phyloP scores from a whole-genome alignment of 106 monocot species.

The Posidonia australis region DNA sequence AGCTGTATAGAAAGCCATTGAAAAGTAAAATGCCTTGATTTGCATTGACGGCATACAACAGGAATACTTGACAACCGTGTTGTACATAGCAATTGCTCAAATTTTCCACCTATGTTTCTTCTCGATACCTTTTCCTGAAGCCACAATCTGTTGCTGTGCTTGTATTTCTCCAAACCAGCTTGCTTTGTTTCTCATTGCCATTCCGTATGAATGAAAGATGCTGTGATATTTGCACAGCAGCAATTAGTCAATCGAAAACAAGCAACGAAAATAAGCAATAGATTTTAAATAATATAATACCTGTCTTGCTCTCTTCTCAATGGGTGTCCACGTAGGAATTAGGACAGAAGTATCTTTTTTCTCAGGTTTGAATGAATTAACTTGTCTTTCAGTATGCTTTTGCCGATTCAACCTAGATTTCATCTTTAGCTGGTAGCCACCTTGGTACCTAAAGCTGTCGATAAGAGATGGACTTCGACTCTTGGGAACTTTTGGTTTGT shows the following conservation, averaged over 20 bases:
- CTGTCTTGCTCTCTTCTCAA: conserved; percentile 97
- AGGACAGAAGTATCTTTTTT: conserved; percentile 25
- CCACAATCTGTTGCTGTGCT: conserved; percentile 27
- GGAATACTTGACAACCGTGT: too few species aligned
- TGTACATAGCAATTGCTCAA: too few species aligned
- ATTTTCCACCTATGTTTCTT: background rate
- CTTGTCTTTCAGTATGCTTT: conserved; percentile 14
- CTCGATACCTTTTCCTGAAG: conserved; percentile 38
- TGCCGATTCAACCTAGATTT: conserved; percentile 18
- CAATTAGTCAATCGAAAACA: background rate
- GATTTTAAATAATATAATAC: conserved; percentile 12
- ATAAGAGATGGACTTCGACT: conserved; percentile 62
- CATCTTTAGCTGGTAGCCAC: conserved; percentile 18
- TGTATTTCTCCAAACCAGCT: conserved; percentile 72
- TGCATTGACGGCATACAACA: too few species aligned
- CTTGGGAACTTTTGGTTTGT: conserved; percentile 18
- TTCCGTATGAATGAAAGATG: conserved; percentile 61
- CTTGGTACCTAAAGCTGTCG: conserved; percentile 61
- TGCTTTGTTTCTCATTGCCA: conserved; percentile 87
- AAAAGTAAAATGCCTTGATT: too few species aligned
- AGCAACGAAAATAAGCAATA: conserved; percentile 1
- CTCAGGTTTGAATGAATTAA: conserved; percentile 13
- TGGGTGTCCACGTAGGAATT: conserved; percentile 68
- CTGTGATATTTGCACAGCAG: conserved; percentile 31
- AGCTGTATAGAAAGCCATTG: too few species aligned